Evolutionary conservation across 1,284 basidiomycete species (phyloP).

Genomic region (Acaromyces ingoldii): DNA sequence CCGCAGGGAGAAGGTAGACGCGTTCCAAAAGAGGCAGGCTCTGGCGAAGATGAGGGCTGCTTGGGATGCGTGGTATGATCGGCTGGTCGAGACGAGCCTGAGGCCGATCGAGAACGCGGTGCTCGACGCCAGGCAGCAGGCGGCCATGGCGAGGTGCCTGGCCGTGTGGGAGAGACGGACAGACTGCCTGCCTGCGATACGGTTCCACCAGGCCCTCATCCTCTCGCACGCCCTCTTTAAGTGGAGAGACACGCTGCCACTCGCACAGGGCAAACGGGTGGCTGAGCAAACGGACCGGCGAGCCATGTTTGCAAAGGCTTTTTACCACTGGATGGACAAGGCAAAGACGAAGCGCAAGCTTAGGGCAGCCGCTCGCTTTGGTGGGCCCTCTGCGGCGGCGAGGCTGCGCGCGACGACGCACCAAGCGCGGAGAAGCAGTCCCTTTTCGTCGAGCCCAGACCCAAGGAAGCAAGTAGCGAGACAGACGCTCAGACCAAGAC

Average conservation of each 20-base stretch:
- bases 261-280: constrained; percentile 9
- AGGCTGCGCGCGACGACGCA: neutral
- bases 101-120: constrained; percentile 22
- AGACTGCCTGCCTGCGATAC: constrained; percentile 18
- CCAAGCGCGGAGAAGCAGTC: neutral
- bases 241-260: constrained; percentile 18
- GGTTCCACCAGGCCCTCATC: constrained; percentile 19
- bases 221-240: constrained; percentile 8
- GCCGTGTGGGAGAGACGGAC: constrained; percentile 20
- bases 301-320: constrained; percentile 5
- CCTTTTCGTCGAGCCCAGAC: too few species aligned
- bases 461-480: too few species aligned
- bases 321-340: constrained; percentile 2
- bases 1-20: constrained; percentile 3
- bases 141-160: constrained; percentile 10
- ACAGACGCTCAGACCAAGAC: too few species aligned
- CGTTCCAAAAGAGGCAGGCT: neutral
- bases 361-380: constrained; percentile 11
- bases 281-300: neutral
- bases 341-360: constrained; percentile 8
- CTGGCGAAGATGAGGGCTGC: constrained; percentile 6
- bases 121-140: constrained; percentile 21
- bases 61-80: constrained; percentile 16
- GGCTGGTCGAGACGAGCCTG: constrained; percentile 14
- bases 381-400: constrained; percentile 3